These are phyloP conservation scores for Kwoniella shivajii DNA, from an alignment of 1,284 basidiomycete genomes.

Conservation along the genomic window DNA sequence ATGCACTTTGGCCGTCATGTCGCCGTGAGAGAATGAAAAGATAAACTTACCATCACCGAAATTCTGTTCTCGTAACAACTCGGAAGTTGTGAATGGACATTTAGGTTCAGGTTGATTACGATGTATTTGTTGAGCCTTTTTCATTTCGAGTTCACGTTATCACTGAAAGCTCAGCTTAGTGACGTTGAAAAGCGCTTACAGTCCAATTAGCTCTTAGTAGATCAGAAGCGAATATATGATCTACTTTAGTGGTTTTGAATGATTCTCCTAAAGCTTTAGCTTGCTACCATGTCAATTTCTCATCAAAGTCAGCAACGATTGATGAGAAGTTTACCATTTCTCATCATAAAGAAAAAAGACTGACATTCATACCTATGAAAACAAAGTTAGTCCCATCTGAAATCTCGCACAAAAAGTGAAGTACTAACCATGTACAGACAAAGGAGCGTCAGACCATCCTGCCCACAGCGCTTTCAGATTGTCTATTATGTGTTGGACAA, in stretches of 20 bases:
- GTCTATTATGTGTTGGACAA: slow-evolving; percentile 27
- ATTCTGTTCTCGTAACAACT: slow-evolving; percentile 51
- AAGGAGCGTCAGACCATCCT: slow-evolving; percentile 78
- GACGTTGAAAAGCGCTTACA: slow-evolving; percentile 23
- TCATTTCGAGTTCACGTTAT: neutral
- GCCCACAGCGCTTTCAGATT: slow-evolving; percentile 65
- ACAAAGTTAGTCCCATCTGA: neutral
- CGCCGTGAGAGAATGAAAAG: neutral
- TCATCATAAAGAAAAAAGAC: slow-evolving; percentile 3
- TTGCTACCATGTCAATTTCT: slow-evolving; percentile 64
- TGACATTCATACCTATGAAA: slow-evolving; percentile 20
- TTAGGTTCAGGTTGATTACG: slow-evolving; percentile 36
- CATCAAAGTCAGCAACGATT: neutral
- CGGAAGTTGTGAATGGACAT: slow-evolving; percentile 41
- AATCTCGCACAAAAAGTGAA: neutral
- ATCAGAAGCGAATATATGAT: slow-evolving; percentile 75
- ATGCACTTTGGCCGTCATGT: no score
- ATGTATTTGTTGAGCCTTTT: slow-evolving; percentile 52
- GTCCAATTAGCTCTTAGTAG: slow-evolving; percentile 68
- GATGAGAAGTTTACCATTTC: neutral
- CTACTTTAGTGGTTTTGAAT: slow-evolving; percentile 63
- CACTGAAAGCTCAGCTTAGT: slow-evolving; percentile 10
- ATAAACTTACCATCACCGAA: slow-evolving; percentile 46
- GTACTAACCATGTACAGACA: slow-evolving; percentile 75
- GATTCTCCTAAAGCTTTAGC: slow-evolving; percentile 72